phyloP scores from a whole-genome alignment of 2,329 filamentous ascomycete species.

The Diaporthe sp. region DNA sequence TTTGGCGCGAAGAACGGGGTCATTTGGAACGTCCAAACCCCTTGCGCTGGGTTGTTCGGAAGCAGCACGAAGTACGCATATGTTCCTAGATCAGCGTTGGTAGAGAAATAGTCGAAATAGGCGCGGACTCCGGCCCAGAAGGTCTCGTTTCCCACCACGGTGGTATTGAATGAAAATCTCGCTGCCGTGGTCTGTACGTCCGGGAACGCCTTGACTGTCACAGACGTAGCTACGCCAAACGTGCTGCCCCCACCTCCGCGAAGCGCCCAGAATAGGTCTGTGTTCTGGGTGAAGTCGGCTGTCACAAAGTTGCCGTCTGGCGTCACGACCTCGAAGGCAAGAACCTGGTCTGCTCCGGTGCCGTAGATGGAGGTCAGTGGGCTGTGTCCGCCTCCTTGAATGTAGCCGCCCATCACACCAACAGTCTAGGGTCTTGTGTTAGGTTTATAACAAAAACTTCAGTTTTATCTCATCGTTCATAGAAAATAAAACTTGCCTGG shows the following conservation, averaged over 20 bases:
- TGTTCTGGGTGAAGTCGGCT: slow-evolving; percentile 59
- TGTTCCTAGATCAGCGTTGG: slow-evolving; percentile 41
- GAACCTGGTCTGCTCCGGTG: slow-evolving; percentile 64
- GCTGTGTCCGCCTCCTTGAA: slow-evolving; percentile 65
- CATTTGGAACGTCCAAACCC: slow-evolving; percentile 14
- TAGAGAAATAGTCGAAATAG: slow-evolving; percentile 14
- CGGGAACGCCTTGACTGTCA: slow-evolving; percentile 26
- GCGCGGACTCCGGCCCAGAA: slow-evolving; percentile 26
- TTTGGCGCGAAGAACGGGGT: slow-evolving; percentile 25
- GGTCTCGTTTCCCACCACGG: slow-evolving; percentile 26
- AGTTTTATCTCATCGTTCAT: no score
- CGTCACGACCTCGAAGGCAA: slow-evolving; percentile 62
- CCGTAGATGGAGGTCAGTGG: slow-evolving; percentile 61
- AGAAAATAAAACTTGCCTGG: background rate
- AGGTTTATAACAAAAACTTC: background rate
- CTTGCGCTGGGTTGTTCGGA: background rate
- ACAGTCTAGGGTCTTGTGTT: slow-evolving; percentile 43
- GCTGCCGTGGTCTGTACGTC: slow-evolving; percentile 7
- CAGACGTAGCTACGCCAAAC: slow-evolving; percentile 22
- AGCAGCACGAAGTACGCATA: slow-evolving; percentile 15
- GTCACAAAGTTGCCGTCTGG: slow-evolving; percentile 60
- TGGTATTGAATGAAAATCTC: slow-evolving; percentile 33
- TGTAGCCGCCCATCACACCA: slow-evolving; percentile 63
- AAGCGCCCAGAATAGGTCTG: slow-evolving; percentile 70
- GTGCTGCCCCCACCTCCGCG: slow-evolving; percentile 61